Evolutionary conservation across 1,284 basidiomycete species (phyloP), one percentile per base, ranked within the genome.

Genomic region (Trichosporon faecale): DNA sequence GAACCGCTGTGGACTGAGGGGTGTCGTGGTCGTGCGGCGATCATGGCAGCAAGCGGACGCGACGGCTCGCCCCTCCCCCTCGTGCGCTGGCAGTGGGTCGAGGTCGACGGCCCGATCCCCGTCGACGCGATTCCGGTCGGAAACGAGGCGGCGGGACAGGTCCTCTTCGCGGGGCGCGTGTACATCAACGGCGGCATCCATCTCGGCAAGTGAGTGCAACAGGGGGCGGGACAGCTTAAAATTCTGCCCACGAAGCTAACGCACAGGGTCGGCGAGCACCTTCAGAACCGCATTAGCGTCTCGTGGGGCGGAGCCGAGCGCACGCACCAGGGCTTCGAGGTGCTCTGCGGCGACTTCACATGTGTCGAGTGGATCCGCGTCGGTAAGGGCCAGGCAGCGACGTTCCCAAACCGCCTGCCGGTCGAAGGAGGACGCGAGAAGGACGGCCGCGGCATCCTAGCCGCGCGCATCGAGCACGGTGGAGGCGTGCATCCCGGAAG

Each of bases 1-100:
- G 91, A 91, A 77, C 91, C 88, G 79, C 88, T 89, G 72, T 89
- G 89, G 3, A 86, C 89, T 18, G 89, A 86, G 29, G 91, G 85
- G 6, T 89, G 88, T 27, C 91, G 86, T 18, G 88, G 85, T 14
- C 65, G 66, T 16, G 73, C 73, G 12, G 71, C 77, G 21, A 76
- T 76, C 61, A 89, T 89, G 3, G 86, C 89, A 18, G 89, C 86
- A 25, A 91, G 85, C 7, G 89, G 88, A 25, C 91, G 86, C n/a
- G 88, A 85, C 14, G 63, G 55, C 11, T 71, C 72, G 12, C 71
- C 77, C 23, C 76, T 76, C 52, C 81, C 81, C 2, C 70, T 81
- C 35, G 70, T 81, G 64, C 75, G 69, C 29, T 82, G 81, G 81
- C 79, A 81, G 60, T 73, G 81, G 9, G 80, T 83, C 33, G 77